Conservation (phyloP, 179 eudicot genomes). For the Silene noctiflora region DNA sequence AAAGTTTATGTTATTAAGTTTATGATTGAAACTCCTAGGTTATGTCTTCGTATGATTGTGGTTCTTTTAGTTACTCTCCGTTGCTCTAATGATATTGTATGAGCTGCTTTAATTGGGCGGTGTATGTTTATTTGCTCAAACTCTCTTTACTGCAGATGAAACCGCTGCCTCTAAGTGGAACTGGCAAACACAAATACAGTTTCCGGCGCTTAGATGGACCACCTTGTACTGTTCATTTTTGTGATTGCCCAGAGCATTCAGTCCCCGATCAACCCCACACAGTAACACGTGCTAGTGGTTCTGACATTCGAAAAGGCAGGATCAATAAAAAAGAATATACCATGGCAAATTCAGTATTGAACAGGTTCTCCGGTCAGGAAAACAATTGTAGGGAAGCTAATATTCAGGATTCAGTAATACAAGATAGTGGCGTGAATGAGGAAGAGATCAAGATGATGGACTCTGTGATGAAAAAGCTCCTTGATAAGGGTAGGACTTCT, state of each 20-base stretch:
- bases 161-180: slow-evolving; percentile 64
- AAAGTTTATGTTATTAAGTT: no score
- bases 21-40: not conserved
- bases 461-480: slow-evolving; percentile 64
- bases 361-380: slow-evolving; percentile 40
- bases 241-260: slow-evolving; percentile 82
- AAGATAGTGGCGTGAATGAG: slow-evolving; percentile 52
- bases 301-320: slow-evolving; percentile 32
- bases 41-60: not conserved
- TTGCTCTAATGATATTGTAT: not conserved
- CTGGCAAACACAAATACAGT: slow-evolving; percentile 97
- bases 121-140: slow-evolving; percentile 12
- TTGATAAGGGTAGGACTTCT: slow-evolving; percentile 35
- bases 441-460: slow-evolving; percentile 77
- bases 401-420: slow-evolving; percentile 25
- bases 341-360: slow-evolving; percentile 48
- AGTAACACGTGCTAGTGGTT: slow-evolving; percentile 22
- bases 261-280: slow-evolving; percentile 27
- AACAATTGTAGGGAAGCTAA: slow-evolving; percentile 13
- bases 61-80: not conserved
- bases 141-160: slow-evolving; percentile 48
- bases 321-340: slow-evolving; percentile 47
- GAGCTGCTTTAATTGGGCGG: not conserved
- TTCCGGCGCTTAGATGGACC: slow-evolving; percentile 76
- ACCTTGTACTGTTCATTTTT: slow-evolving; percentile 62